Percentiles rank a stretch among this genome's conserved stretches.
Evolutionary conservation across 2,329 filamentous ascomycete genomes (phyloP).

Genomic region (Scedosporium dehoogii): DNA sequence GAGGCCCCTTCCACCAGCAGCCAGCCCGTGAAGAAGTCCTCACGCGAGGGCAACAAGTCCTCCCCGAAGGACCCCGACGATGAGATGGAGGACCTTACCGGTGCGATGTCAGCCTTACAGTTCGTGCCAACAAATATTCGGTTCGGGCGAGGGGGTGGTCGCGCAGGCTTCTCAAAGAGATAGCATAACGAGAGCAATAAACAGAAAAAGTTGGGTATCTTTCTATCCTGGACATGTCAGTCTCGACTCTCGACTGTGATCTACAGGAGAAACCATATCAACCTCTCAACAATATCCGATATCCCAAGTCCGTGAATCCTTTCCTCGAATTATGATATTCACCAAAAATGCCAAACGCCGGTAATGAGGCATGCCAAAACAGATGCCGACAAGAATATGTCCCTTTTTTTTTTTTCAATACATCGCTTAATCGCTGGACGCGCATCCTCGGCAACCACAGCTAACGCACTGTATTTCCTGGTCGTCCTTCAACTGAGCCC

Average conservation of each 20-base stretch:
- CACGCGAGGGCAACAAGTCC: constrained; percentile 3
- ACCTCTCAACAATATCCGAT: not conserved
- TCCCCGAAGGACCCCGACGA: constrained; percentile 25
- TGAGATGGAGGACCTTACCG: constrained; percentile 53
- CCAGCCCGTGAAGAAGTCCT: not conserved
- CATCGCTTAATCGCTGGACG: constrained; percentile 62
- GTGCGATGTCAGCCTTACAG: constrained; percentile 60
- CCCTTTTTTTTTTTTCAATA: too few species aligned
- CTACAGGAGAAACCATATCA: not conserved
- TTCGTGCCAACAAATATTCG: constrained; percentile 60
- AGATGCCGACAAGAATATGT: not conserved
- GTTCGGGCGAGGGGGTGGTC: constrained; percentile 48
- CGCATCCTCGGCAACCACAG: constrained; percentile 87
- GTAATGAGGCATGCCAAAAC: not conserved
- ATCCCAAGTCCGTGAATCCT: not conserved
- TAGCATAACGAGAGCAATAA: constrained; percentile 16
- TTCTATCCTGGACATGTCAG: not conserved
- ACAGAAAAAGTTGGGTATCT: not conserved
- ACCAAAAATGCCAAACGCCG: not conserved
- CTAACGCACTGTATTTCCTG: constrained; percentile 88
- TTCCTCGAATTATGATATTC: not conserved
- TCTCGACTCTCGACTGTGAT: not conserved
- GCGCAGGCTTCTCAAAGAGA: constrained; percentile 41
- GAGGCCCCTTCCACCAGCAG: constrained; percentile 1
- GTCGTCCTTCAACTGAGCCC: constrained; percentile 79